Conservation (phyloP, 108 stramenopile species). For the Thalassiosira profunda region DNA sequence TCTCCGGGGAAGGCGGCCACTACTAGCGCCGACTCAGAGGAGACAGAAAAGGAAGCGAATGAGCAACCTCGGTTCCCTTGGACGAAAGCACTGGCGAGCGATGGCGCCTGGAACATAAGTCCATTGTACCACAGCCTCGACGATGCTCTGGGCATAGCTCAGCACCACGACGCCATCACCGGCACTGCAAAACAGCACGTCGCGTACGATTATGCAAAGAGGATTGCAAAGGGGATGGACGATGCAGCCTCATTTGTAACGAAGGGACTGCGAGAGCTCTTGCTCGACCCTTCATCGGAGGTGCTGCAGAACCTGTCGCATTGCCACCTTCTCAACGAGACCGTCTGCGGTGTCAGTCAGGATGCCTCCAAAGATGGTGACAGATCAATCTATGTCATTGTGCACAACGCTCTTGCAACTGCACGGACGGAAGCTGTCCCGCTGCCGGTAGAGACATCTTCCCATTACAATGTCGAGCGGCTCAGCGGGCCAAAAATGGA, state of each 20-base stretch:
- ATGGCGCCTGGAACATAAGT: constrained; percentile 24
- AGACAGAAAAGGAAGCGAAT: background rate
- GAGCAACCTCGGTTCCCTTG: background rate
- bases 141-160: constrained; percentile 82
- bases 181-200: constrained; percentile 69
- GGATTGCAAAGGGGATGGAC: constrained; percentile 70
- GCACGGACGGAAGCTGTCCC: constrained; percentile 50
- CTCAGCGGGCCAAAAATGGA: constrained; percentile 5
- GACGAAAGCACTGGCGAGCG: background rate
- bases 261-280: constrained; percentile 36
- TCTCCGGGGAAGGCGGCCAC: background rate
- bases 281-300: constrained; percentile 22
- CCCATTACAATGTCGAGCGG: constrained; percentile 37
- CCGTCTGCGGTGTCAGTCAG: constrained; percentile 76
- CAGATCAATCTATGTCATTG: constrained; percentile 63
- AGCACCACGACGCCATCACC: constrained; percentile 94
- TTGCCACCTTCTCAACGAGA: constrained; percentile 89
- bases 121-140: constrained; percentile 69
- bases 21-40: background rate
- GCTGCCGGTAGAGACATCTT: constrained; percentile 66
- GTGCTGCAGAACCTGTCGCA: constrained; percentile 44
- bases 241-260: constrained; percentile 54
- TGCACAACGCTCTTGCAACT: constrained; percentile 88
- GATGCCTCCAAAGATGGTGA: constrained; percentile 15
- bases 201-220: constrained; percentile 90